A percentile compares a stretch with the other conserved stretches of the same genome.
Evolutionary conservation across 768 basidiomycete species (phyloP).

Genomic region (Pulveroboletus frians): DNA sequence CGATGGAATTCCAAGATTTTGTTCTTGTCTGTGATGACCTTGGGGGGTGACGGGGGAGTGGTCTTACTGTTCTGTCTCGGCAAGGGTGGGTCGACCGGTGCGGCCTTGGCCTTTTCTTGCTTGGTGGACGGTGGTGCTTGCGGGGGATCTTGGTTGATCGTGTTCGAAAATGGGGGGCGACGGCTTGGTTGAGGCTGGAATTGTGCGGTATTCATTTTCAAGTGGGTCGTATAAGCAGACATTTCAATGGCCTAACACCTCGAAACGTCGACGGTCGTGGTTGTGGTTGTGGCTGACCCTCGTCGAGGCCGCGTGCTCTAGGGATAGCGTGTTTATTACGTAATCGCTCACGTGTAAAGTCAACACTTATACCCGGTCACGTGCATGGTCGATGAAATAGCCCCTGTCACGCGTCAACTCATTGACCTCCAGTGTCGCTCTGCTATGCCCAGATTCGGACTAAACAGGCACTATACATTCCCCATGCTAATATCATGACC

Average conservation of each 20-base stretch:
- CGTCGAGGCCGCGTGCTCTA: constrained; percentile 10
- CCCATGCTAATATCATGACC: no score
- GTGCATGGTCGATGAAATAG: constrained; percentile 17
- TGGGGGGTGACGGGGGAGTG: constrained; percentile 75
- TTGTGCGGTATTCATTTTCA: constrained; percentile 23
- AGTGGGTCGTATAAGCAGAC: constrained; percentile 35
- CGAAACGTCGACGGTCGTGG: constrained; percentile 20
- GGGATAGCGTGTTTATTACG: constrained; percentile 27
- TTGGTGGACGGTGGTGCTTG: constrained; percentile 32
- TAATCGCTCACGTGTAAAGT: constrained; percentile 27
- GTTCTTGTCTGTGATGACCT: constrained; percentile 62
- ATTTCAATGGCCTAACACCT: constrained; percentile 47
- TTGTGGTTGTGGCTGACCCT: constrained; percentile 13
- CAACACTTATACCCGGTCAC: constrained; percentile 22
- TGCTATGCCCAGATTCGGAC: no score
- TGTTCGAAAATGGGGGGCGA: constrained; percentile 41
- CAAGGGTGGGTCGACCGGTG: constrained; percentile 56
- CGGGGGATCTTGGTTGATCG: constrained; percentile 33
- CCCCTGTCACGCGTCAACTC: constrained; percentile 11
- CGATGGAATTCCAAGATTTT: constrained; percentile 56
- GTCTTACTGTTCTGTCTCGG: constrained; percentile 81
- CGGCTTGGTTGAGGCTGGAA: constrained; percentile 22
- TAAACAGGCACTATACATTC: no score
- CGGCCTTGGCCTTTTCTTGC: constrained; percentile 36
- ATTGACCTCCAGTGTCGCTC: neutral